Evolutionary conservation across 2,329 filamentous ascomycete species (phyloP).

Genomic region (Aureobasidium sp.): DNA sequence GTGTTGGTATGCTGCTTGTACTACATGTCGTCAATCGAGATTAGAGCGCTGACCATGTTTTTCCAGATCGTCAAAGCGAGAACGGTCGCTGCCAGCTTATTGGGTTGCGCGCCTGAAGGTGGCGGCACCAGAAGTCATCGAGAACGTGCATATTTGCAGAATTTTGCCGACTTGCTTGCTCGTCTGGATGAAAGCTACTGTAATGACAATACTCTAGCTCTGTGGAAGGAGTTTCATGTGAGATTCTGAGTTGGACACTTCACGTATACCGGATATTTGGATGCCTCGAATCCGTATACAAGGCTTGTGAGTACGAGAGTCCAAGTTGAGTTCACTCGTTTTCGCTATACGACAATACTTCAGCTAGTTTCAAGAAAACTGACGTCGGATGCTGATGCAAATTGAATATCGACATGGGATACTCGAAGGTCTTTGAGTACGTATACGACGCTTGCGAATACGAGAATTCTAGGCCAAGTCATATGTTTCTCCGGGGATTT

Average conservation of each 20-base stretch:
- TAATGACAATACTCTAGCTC: background rate
- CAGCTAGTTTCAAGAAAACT: too few species aligned
- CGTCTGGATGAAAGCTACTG: conserved; percentile 1
- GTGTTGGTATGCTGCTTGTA: background rate
- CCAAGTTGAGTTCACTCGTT: too few species aligned
- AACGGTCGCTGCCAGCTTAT: background rate
- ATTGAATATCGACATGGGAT: too few species aligned
- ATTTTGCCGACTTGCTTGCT: background rate
- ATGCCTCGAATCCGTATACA: background rate
- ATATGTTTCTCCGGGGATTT: too few species aligned
- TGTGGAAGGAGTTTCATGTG: background rate
- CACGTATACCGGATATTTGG: background rate
- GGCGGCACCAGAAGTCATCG: background rate
- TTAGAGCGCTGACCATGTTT: background rate
- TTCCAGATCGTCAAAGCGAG: background rate
- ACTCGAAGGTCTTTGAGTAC: too few species aligned
- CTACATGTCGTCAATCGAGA: background rate
- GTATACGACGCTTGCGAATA: too few species aligned
- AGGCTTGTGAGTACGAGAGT: background rate
- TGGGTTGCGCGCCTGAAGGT: background rate
- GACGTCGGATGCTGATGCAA: too few species aligned
- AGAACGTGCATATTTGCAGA: background rate
- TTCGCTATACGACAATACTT: too few species aligned
- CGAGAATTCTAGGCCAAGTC: too few species aligned
- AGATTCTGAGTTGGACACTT: background rate